Conservation (phyloP, 306 rosid genomes). For the Canavalia gladiata region DNA sequence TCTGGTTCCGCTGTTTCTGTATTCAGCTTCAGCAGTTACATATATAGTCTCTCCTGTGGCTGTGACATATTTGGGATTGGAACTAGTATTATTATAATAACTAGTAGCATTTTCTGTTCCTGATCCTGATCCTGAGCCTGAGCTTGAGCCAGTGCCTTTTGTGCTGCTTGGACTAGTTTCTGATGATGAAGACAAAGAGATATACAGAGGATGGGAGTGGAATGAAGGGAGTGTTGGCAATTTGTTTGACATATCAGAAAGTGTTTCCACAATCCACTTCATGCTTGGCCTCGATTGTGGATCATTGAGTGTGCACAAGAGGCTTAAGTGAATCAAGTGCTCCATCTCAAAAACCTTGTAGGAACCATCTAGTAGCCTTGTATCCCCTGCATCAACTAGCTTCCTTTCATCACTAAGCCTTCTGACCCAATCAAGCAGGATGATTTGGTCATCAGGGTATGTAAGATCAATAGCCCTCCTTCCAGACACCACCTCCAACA, state of each 20-base stretch:
- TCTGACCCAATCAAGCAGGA: conserved; percentile 84
- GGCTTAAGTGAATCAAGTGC: conserved; percentile 65
- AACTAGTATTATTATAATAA: conserved; percentile 43
- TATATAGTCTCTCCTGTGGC: conserved; percentile 70
- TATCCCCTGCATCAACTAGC: conserved; percentile 59
- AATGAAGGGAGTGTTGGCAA: conserved; percentile 82
- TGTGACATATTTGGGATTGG: conserved; percentile 61
- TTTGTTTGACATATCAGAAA: conserved; percentile 59
- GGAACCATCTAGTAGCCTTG: conserved; percentile 66
- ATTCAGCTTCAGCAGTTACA: conserved; percentile 79
- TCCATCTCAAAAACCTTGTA: conserved; percentile 64
- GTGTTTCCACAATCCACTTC: conserved; percentile 82
- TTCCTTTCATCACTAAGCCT: conserved; percentile 70
- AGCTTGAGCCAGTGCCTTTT: conserved; percentile 39
- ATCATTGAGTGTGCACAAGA: conserved; percentile 81
- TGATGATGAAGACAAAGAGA: conserved; percentile 65
- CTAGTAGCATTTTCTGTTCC: conserved; percentile 40
- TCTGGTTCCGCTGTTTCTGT: conserved; percentile 44
- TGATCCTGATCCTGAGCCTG: background rate
- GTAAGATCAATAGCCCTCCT: conserved; percentile 82
- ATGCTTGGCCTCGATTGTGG: conserved; percentile 75
- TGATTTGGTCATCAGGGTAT: conserved; percentile 73
- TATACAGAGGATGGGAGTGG: conserved; percentile 79
- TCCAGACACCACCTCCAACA: conserved; percentile 79
- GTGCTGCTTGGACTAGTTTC: conserved; percentile 58